A percentile compares a stretch with the other conserved stretches of the same genome.
Conservation (phyloP, 2,329 filamentous ascomycete species). For the Fusarium coicis region DNA sequence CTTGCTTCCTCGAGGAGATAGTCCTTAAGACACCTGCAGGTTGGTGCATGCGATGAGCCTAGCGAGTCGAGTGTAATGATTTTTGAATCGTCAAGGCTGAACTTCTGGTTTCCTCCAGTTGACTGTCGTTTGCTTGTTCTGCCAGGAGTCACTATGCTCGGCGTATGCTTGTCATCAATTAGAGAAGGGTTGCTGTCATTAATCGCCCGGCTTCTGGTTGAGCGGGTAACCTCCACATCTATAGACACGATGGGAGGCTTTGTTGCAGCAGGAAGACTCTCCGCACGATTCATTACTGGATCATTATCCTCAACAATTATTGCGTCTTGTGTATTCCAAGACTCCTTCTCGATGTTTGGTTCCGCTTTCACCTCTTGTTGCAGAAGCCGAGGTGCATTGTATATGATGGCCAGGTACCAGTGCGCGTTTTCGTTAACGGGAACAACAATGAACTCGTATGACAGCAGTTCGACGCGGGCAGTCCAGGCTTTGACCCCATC, state of each 20-base stretch:
- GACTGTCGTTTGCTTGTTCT: constrained; percentile 31
- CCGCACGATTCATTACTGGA: constrained; percentile 11
- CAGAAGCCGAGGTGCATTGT: constrained; percentile 78
- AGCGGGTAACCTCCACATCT: constrained; percentile 29
- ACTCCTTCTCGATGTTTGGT: constrained; percentile 11
- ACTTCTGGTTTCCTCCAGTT: constrained; percentile 34
- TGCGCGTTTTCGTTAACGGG: constrained; percentile 89
- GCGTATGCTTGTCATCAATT: background rate
- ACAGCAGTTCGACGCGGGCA: constrained; percentile 82
- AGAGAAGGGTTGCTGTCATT: constrained; percentile 2
- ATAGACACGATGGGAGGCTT: constrained; percentile 41
- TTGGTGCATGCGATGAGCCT: constrained; percentile 69
- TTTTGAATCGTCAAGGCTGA: constrained; percentile 65
- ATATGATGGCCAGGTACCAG: constrained; percentile 97
- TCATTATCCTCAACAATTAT: constrained; percentile 28
- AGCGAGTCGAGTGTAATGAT: constrained; percentile 93
- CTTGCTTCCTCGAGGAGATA: constrained; percentile 81
- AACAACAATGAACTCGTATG: constrained; percentile 88
- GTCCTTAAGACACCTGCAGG: constrained; percentile 75
- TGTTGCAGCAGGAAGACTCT: constrained; percentile 29
- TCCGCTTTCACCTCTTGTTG: constrained; percentile 18
- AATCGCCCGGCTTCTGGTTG: constrained; percentile 5
- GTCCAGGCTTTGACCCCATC: constrained; percentile 90
- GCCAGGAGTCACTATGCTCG: background rate
- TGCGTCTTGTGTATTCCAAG: constrained; percentile 7